Evolutionary conservation across 2,329 filamentous ascomycete genomes (phyloP), one percentile per base, ranked within the genome.

Genomic region (Trichoderma lentiforme): DNA sequence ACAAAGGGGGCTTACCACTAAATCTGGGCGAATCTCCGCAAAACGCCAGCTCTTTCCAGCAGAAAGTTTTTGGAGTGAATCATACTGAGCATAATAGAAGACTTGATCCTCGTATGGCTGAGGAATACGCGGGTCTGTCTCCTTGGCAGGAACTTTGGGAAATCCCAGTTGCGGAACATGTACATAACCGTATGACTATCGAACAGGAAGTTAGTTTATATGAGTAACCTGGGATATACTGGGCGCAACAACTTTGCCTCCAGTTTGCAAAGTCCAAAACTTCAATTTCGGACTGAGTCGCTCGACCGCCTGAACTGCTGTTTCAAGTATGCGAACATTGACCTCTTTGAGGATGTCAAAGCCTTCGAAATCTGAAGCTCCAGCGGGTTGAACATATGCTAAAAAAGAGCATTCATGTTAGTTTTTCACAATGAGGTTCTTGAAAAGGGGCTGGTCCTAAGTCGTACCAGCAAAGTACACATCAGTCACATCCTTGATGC

Each of bases 71-170:
- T 64, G 14, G 2, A 71, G 51, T 9, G 53, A 26, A 34, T 71
- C 69, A 34, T 71, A 43, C 24, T 71, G 69, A 15, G 69, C 47
- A 28, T 64, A 71, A 24, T 71, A 71, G 60, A 71, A 71, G 28
- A 71, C 60, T 65, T 71, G 69, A n/a, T 65, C 60, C 57, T 65
- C 32, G 24, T 65, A 71, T 9, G 69, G 69, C 43, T 71, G 69
- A 18, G 69, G 69, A 34, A 71, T 71, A 9, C 69, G 47, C n/a
- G 69, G 69, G 9, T 65, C 60, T 18, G 69, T 43, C 32, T 71
- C 69, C 39, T 71, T 71, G 8, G 60, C 60, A 6, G 69, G 69
- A 2, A 71, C 69, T 26, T 71, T 71, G 24, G 69, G 69, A 26
- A 64, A 64, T 24, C 69, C 69, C 6, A 71, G 60, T 6, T 71